phyloP scores from a whole-genome alignment of 2,329 filamentous ascomycete genomes.

The Neonectria sp. region DNA sequence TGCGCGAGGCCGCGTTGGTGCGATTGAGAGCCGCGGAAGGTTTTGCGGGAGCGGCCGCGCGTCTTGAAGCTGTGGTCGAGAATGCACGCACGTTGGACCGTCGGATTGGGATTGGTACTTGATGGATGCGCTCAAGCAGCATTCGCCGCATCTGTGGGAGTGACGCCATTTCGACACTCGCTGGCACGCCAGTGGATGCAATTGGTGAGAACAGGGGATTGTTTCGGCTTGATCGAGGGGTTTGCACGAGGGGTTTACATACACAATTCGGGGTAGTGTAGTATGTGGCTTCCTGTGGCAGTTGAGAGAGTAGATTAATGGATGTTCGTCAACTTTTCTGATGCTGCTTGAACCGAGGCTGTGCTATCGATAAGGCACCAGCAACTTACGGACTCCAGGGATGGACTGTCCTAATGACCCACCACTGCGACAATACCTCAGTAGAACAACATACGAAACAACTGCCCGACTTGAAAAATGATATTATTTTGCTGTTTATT shows the following conservation, averaged over 20 bases:
- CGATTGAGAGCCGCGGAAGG: not conserved
- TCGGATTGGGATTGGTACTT: not conserved
- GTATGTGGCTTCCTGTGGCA: not conserved
- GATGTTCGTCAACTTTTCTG: slow-evolving; percentile 16
- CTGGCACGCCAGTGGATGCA: not conserved
- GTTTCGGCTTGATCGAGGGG: not conserved
- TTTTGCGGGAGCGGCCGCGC: not conserved
- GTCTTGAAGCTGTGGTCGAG: slow-evolving; percentile 9
- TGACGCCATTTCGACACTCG: slow-evolving; percentile 11
- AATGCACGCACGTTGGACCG: not conserved
- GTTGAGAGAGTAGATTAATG: slow-evolving; percentile 3
- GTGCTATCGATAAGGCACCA: slow-evolving; percentile 41
- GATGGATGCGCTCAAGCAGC: not conserved
- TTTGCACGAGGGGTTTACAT: not conserved
- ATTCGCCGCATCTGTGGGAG: slow-evolving; percentile 4
- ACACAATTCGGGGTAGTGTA: not conserved
- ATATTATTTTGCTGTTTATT: not conserved
- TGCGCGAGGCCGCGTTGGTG: not conserved
- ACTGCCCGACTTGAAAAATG: not conserved
- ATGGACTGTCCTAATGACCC: not conserved
- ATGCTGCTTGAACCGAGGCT: not conserved
- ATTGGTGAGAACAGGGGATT: not conserved
- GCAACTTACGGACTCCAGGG: not conserved
- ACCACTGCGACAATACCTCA: not conserved
- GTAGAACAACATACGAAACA: not conserved